phyloP scores from a whole-genome alignment of 1,139 yeast species.

The Hyphopichia buzzinii region DNA sequence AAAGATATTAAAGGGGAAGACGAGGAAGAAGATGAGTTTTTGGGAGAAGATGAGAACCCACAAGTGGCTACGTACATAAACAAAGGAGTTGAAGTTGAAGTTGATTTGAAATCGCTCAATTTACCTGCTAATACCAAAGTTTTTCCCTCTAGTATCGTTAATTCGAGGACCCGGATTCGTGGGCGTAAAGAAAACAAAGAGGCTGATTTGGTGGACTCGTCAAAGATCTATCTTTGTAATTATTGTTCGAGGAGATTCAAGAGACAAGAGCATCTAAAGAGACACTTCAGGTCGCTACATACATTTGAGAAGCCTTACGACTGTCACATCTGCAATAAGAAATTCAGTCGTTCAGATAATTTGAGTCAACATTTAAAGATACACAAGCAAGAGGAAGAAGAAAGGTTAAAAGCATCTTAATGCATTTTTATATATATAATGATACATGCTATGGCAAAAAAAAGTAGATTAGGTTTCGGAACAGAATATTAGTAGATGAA shows the following conservation, averaged over 20 bases:
- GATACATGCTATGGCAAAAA: too few relatives aligned
- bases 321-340: constrained; percentile 68
- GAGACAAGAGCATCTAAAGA: constrained; percentile 75
- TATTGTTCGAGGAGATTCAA: constrained; percentile 64
- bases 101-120: constrained; percentile 40
- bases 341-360: constrained; percentile 74
- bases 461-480: too few relatives aligned
- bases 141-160: constrained; percentile 32
- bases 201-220: constrained; percentile 42
- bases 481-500: too few relatives aligned
- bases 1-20: neutral
- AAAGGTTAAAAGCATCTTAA: neutral
- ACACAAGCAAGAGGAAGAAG: constrained; percentile 46
- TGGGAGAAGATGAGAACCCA: constrained; percentile 4
- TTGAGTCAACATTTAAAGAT: constrained; percentile 74
- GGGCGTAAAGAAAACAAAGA: constrained; percentile 49
- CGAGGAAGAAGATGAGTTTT: neutral
- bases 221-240: constrained; percentile 44
- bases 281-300: constrained; percentile 73
- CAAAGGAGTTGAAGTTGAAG: constrained; percentile 40
- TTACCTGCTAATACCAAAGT: constrained; percentile 42
- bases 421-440: too few relatives aligned
- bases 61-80: constrained; percentile 24
- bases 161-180: constrained; percentile 37
- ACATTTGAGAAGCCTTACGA: constrained; percentile 74